phyloP scores from a whole-genome alignment of 108 stramenopile species.

The Conticribra weissflogii region DNA sequence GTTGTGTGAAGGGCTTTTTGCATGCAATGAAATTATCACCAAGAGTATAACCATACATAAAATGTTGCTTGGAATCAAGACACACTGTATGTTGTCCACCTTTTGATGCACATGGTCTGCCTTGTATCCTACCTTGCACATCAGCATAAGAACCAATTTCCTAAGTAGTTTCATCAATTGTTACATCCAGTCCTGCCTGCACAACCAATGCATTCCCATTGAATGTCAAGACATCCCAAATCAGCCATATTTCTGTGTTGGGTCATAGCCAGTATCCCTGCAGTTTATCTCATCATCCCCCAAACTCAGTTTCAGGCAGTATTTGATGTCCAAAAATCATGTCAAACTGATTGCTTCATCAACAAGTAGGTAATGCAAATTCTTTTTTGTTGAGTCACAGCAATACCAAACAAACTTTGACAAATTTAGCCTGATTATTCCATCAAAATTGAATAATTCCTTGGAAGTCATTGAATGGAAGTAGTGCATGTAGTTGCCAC shows the following conservation, averaged over 20 bases:
- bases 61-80: no score
- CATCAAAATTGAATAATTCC: background rate
- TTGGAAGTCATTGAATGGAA: background rate
- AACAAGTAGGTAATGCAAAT: background rate
- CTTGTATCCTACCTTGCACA: no score
- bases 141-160: no score
- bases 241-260: background rate
- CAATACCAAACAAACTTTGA: background rate
- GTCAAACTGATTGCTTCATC: no score
- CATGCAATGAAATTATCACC: no score
- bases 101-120: no score
- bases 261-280: conserved; percentile 4
- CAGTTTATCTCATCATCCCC: background rate
- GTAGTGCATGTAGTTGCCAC: background rate
- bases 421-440: background rate
- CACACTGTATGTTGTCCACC: no score
- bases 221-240: background rate
- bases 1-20: no score
- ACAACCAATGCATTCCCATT: conserved; percentile 1
- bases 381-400: background rate
- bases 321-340: no score
- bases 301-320: background rate
- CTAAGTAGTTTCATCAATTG: background rate
- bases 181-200: background rate
- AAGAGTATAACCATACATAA: no score